phyloP scores from a whole-genome alignment of 164 flowering plant genomes.

The Vitis labrusca region DNA sequence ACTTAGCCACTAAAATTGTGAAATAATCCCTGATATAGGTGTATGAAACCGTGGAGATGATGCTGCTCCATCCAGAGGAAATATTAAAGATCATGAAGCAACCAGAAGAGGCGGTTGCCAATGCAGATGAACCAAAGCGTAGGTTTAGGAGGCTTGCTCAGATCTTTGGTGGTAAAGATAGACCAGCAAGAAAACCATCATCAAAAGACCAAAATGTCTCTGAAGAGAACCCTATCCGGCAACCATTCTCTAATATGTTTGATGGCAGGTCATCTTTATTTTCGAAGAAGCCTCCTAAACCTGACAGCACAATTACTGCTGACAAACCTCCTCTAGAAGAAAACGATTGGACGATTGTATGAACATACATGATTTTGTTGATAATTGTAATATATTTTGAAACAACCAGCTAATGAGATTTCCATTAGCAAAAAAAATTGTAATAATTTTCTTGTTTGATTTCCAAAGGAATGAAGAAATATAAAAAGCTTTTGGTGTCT shows the following conservation, averaged over 20 bases:
- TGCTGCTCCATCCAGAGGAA: conserved; percentile 68
- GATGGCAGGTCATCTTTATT: conserved; percentile 64
- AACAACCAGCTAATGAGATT: neutral
- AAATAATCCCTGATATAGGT: conserved; percentile 41
- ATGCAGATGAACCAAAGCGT: conserved; percentile 47
- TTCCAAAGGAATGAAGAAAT: neutral
- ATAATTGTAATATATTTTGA: too few species aligned
- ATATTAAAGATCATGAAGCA: conserved; percentile 47
- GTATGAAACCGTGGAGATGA: conserved; percentile 76
- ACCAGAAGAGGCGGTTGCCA: conserved; percentile 45
- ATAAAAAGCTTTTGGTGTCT: neutral
- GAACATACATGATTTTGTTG: conserved; percentile 5
- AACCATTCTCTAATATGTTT: conserved; percentile 47
- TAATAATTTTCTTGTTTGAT: neutral
- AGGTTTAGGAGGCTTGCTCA: conserved; percentile 61
- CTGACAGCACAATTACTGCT: conserved; percentile 24
- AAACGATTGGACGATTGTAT: conserved; percentile 64
- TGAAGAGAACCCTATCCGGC: conserved; percentile 34
- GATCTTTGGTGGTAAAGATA: conserved; percentile 63
- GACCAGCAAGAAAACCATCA: conserved; percentile 33
- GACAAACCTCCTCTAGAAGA: conserved; percentile 37
- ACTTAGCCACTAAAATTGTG: neutral
- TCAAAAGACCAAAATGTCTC: conserved; percentile 31
- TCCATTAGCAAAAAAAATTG: neutral
- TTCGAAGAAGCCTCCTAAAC: conserved; percentile 64